Evolutionary conservation across 2,329 filamentous ascomycete genomes (phyloP), one percentile per base, ranked within the genome.

Genomic region (Gliomastix tumulicola): DNA sequence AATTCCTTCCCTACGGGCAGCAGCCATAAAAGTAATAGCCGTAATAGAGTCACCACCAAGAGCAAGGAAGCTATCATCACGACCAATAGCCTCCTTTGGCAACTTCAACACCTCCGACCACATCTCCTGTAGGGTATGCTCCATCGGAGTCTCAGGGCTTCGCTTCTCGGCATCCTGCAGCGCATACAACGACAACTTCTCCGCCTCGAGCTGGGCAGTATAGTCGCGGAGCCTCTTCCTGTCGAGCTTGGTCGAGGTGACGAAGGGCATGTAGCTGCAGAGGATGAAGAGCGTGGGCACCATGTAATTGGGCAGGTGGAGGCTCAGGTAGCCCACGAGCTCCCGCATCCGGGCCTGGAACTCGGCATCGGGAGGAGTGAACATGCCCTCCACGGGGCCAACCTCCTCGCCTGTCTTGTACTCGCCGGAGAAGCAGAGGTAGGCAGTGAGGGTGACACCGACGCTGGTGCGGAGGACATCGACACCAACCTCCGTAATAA

Each of bases 1-100:
- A 8, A 67, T 42, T 11, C 50, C 53, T 13, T 32, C 34, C 12
- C 39, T 25, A 4, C 35, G 37, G 8, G 38, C 38, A 3, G 23
- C 28, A 7, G 34, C 35, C 20, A 44, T 39, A 12, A 44, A 18
- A 18, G 34, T 27, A 19, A 47, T 47, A 15, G 42, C 43, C 18
- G 30, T 32, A 21, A 47, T 39, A 7, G 44, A 47, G 71, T 76
- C n/a, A 44, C 37, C 3, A 63, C 63, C 1, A 62, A 64, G 32
- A 6, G 30, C 34, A 7, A 44, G 19, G 37, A 44, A 47, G 18
- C 21, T 32, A 13, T 47, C 58, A 5, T 65, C 55, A 3, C 52
- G 38, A 6, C 57, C 55, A 20, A 35, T 35, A n/a, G n/a, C n/a
- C n/a, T n/a, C n/a, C n/a, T n/a, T n/a, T n/a, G n/a, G n/a, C n/a